phyloP scores from a whole-genome alignment of 164 flowering plant species.

The Magnolia sinica region DNA sequence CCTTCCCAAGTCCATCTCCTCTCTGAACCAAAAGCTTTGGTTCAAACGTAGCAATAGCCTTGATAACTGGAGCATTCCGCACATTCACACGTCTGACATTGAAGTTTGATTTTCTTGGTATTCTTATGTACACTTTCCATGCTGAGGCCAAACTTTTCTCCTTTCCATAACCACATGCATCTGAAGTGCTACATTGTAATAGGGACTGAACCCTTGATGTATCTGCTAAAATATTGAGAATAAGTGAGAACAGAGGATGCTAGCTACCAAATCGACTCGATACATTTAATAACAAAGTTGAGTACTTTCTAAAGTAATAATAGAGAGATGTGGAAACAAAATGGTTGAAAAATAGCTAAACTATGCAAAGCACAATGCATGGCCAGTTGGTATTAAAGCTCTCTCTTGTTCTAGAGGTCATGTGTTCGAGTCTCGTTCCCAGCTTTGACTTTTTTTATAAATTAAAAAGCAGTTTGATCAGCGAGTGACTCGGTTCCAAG shows the following conservation, averaged over 20 bases:
- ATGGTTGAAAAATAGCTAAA: no score
- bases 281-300: no score
- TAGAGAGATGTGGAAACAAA: no score
- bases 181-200: conserved; percentile 20
- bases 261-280: no score
- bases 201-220: conserved; percentile 23
- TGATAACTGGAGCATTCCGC: conserved; percentile 28
- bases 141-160: conserved; percentile 26
- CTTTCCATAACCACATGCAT: conserved; percentile 24
- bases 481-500: no score
- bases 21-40: conserved; percentile 25
- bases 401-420: no score
- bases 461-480: no score
- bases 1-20: conserved; percentile 20
- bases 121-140: conserved; percentile 31
- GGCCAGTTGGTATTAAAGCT: no score
- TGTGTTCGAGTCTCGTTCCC: no score
- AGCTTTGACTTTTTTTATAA: no score
- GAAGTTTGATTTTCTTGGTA: conserved; percentile 25
- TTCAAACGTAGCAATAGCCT: conserved; percentile 69
- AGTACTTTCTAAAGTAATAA: no score
- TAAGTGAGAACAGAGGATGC: neutral
- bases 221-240: conserved; percentile 22
- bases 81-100: conserved; percentile 17
- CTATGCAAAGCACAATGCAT: no score